Conservation (phyloP, 306 rosid species). For the Abrus precatorius region DNA sequence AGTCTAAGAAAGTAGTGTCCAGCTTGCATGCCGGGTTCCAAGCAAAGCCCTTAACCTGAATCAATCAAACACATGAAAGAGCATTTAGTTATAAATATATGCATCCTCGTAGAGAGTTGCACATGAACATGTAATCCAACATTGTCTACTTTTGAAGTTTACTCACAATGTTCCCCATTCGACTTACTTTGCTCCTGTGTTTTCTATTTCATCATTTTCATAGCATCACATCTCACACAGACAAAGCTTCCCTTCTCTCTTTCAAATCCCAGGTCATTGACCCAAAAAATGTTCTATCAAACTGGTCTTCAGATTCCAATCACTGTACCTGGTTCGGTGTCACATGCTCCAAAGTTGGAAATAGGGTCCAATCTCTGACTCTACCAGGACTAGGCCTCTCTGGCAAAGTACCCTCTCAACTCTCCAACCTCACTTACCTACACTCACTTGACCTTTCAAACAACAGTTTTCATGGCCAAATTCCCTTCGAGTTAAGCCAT, state of each 20-base stretch:
- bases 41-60: not conserved
- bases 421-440: conserved; percentile 50
- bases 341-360: conserved; percentile 46
- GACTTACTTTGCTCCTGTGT: conserved; percentile 14
- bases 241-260: conserved; percentile 46
- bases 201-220: conserved; percentile 26
- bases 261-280: conserved; percentile 51
- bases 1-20: not conserved
- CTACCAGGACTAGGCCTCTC: conserved; percentile 40
- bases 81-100: conserved; percentile 15
- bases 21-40: not conserved
- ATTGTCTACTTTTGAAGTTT: not conserved
- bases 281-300: conserved; percentile 35
- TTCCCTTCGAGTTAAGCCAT: conserved; percentile 27
- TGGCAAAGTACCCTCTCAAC: conserved; percentile 44
- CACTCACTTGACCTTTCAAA: conserved; percentile 46
- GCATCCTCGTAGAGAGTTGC: not conserved
- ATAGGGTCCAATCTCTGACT: conserved; percentile 50
- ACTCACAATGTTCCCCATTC: not conserved
- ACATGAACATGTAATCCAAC: not conserved
- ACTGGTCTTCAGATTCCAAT: conserved; percentile 35
- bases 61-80: not conserved
- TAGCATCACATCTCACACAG: conserved; percentile 33
- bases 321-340: conserved; percentile 56
- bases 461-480: conserved; percentile 49